Conservation (phyloP, 345 rosid genomes). For the Toxicodendron radicans region DNA sequence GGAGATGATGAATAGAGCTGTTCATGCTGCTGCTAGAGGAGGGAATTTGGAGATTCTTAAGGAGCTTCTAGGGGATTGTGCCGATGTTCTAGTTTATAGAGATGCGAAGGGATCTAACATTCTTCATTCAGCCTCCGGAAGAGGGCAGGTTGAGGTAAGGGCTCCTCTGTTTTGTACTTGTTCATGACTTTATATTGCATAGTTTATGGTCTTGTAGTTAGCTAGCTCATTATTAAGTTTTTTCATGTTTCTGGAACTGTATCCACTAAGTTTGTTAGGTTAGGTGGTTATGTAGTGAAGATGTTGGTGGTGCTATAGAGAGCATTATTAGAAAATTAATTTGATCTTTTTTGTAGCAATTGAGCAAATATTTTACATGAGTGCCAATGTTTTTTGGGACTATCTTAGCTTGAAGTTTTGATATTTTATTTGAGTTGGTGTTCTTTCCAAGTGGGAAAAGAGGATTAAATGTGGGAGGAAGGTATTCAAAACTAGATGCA, state of each 20-base stretch:
- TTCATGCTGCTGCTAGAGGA: slow-evolving; percentile 87
- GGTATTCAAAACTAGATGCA: not conserved
- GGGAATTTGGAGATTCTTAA: slow-evolving; percentile 74
- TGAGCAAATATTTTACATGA: not conserved
- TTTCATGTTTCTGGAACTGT: not conserved
- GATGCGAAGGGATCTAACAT: slow-evolving; percentile 71
- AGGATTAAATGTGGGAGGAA: not conserved
- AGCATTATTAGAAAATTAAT: not conserved
- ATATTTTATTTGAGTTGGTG: not conserved
- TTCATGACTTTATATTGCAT: not conserved
- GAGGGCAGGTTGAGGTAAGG: slow-evolving; percentile 81
- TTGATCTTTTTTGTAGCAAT: not conserved
- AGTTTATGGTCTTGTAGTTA: not conserved
- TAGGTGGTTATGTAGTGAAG: no score
- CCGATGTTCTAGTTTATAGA: slow-evolving; percentile 44
- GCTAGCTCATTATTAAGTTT: not conserved
- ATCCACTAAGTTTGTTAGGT: no score
- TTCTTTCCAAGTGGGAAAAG: not conserved
- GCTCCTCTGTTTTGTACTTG: not conserved
- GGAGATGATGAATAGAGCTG: slow-evolving; percentile 83
- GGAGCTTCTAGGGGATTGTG: slow-evolving; percentile 40
- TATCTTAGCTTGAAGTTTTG: not conserved
- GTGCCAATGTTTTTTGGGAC: not conserved
- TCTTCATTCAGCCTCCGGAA: slow-evolving; percentile 78
- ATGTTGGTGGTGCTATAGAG: not conserved